A percentile compares a stretch with the other conserved stretches of the same genome.
These are phyloP conservation scores for Dothideomycetidae sp. DNA, from an alignment of 2,329 filamentous ascomycete species.

Conservation along the genomic window DNA sequence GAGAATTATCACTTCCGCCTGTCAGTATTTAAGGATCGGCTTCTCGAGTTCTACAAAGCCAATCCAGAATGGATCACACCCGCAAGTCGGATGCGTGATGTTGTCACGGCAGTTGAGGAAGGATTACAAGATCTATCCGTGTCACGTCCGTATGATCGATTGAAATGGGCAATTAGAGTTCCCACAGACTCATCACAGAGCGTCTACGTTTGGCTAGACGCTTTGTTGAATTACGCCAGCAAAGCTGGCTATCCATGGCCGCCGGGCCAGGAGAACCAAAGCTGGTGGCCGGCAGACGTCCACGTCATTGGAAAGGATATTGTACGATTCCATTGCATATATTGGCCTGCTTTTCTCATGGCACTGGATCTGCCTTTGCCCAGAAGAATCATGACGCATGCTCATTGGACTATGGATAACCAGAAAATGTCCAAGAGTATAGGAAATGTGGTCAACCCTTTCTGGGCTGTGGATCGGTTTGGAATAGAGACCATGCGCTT, in stretches of 20 bases:
- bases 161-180: constrained; percentile 80
- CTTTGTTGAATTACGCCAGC: constrained; percentile 85
- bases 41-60: constrained; percentile 64
- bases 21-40: constrained; percentile 61
- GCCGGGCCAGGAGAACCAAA: constrained; percentile 45
- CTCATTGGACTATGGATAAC: constrained; percentile 85
- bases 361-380: constrained; percentile 69
- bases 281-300: constrained; percentile 78
- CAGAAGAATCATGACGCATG: constrained; percentile 70
- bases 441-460: constrained; percentile 90
- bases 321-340: constrained; percentile 86
- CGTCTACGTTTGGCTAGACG: constrained; percentile 97
- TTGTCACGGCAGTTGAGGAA: constrained; percentile 60
- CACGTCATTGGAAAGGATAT: constrained; percentile 97
- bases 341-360: constrained; percentile 95
- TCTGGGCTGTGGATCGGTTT: constrained; percentile 79
- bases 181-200: constrained; percentile 75
- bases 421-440: constrained; percentile 95
- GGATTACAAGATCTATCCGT: constrained; percentile 79
- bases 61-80: constrained; percentile 72
- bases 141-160: constrained; percentile 62
- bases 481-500: constrained; percentile 79
- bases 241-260: constrained; percentile 74
- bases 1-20: constrained; percentile 90
- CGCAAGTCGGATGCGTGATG: constrained; percentile 55